Evolutionary conservation across 2,329 filamentous ascomycete genomes (phyloP).

Genomic region (Hypoxylon sp.): DNA sequence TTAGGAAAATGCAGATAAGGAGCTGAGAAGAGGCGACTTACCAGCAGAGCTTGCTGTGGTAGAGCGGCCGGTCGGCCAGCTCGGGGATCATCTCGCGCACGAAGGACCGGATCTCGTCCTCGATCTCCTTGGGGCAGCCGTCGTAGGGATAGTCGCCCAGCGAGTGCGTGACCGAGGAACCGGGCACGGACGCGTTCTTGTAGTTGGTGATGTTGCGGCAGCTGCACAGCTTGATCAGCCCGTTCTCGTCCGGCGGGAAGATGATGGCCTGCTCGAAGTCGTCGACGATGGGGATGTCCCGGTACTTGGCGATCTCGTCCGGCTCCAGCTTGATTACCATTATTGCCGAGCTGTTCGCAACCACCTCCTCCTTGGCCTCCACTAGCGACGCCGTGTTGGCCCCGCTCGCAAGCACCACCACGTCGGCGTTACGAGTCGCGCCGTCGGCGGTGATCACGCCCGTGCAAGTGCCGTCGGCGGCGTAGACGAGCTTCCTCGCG

Average conservation of each 20-base stretch:
- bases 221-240: conserved; percentile 61
- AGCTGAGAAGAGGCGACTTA: conserved; percentile 48
- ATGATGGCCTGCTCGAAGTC: conserved; percentile 53
- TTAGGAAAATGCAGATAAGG: too few species aligned
- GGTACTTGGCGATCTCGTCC: conserved; percentile 63
- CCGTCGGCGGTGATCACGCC: conserved; percentile 61
- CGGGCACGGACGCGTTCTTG: conserved; percentile 39
- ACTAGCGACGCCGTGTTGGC: conserved; percentile 71
- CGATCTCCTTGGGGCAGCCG: conserved; percentile 58
- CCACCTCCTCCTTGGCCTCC: conserved; percentile 67
- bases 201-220: conserved; percentile 62
- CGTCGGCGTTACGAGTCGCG: conserved; percentile 59
- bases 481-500: conserved; percentile 39
- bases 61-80: conserved; percentile 58
- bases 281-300: conserved; percentile 48
- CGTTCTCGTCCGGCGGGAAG: conserved; percentile 59
- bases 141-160: conserved; percentile 41
- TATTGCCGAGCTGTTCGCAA: conserved; percentile 69
- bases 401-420: conserved; percentile 71
- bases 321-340: conserved; percentile 68
- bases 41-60: conserved; percentile 61
- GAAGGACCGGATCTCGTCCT: conserved; percentile 60
- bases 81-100: conserved; percentile 59
- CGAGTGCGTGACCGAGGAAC: conserved; percentile 33
- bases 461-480: conserved; percentile 37